Conservation (phyloP, 1,284 basidiomycete genomes). For the Puccinia triticina region DNA sequence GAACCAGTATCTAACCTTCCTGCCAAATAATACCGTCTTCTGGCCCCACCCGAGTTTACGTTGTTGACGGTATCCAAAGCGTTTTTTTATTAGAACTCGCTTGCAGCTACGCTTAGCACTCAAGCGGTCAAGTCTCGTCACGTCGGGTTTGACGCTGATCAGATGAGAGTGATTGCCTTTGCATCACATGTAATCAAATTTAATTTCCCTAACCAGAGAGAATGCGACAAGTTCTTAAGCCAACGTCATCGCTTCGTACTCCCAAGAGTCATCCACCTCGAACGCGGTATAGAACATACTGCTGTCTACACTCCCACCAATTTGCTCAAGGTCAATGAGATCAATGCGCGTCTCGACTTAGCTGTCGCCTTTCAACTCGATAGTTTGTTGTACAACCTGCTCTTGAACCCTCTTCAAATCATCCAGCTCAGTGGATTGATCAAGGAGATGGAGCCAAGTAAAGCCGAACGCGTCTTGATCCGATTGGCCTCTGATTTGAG, state of each 20-base stretch:
- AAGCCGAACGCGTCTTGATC: slow-evolving; percentile 32
- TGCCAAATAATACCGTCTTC: neutral
- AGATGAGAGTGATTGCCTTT: slow-evolving; percentile 20
- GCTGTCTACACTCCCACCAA: slow-evolving; percentile 50
- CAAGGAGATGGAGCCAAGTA: neutral
- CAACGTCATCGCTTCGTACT: slow-evolving; percentile 4
- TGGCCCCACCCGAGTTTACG: neutral
- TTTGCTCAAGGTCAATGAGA: slow-evolving; percentile 61
- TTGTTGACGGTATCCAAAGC: neutral
- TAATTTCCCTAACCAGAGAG: slow-evolving; percentile 8
- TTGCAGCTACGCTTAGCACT: neutral
- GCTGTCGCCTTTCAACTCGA: slow-evolving; percentile 70
- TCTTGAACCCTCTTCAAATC: slow-evolving; percentile 67
- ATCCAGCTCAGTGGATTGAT: slow-evolving; percentile 14
- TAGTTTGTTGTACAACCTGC: slow-evolving; percentile 67
- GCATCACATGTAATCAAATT: slow-evolving; percentile 27
- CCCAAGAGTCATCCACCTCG: slow-evolving; percentile 13
- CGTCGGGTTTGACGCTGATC: slow-evolving; percentile 20
- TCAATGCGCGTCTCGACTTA: slow-evolving; percentile 65
- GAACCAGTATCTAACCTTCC: neutral
- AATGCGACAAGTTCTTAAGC: slow-evolving; percentile 7
- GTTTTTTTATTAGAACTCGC: neutral
- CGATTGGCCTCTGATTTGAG: slow-evolving; percentile 22
- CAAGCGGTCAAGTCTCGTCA: slow-evolving; percentile 26
- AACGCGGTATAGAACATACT: neutral